These are phyloP conservation scores for Physaria fendleri DNA, from an alignment of 345 rosid species.

Conservation along the genomic window DNA sequence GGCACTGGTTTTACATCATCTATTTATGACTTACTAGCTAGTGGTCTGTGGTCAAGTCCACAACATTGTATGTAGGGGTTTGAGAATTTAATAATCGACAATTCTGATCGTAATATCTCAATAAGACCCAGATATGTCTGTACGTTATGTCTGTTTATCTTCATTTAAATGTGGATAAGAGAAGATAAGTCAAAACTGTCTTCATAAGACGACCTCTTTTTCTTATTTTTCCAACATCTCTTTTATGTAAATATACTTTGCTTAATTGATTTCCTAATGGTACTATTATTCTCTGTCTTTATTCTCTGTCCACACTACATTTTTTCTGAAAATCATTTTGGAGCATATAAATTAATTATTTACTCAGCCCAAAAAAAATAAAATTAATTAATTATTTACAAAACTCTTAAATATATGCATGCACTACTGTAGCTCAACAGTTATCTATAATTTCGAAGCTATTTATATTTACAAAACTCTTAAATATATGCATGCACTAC, in stretches of 20 bases:
- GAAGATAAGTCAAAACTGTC: slow-evolving; percentile 17
- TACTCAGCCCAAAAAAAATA: no score
- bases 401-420: neutral
- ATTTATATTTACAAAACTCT: neutral
- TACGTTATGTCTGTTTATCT: slow-evolving; percentile 22
- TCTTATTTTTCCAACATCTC: neutral
- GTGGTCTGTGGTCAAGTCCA: neutral
- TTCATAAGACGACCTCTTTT: slow-evolving; percentile 12
- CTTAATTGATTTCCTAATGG: slow-evolving; percentile 2
- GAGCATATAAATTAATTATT: neutral
- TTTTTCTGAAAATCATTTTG: neutral
- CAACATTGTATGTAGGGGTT: neutral
- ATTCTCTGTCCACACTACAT: slow-evolving; percentile 24
- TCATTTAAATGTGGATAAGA: slow-evolving; percentile 1
- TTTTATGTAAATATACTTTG: neutral
- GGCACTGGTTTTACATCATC: no score
- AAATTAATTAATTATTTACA: no score
- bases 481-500: neutral
- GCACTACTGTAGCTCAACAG: neutral
- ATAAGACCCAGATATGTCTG: slow-evolving; percentile 8
- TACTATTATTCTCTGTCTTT: neutral
- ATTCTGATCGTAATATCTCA: slow-evolving; percentile 16
- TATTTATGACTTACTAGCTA: neutral
- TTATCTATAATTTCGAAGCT: neutral
- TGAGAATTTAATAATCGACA: slow-evolving; percentile 5